Conservation (phyloP, 768 basidiomycete genomes). For the Trametes cingulata region DNA sequence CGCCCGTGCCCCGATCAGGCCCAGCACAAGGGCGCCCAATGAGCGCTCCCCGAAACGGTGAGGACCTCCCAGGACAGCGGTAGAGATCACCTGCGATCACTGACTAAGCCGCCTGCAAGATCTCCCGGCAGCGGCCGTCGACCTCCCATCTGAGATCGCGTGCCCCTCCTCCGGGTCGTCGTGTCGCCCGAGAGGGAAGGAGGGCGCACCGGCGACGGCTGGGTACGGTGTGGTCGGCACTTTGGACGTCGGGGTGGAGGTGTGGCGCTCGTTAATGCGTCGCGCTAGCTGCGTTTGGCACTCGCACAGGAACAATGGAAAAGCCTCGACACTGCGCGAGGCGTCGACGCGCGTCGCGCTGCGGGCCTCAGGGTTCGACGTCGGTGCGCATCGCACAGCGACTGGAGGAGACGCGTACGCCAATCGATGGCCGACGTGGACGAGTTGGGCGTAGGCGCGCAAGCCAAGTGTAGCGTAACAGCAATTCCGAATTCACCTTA, state of each 20-base stretch:
- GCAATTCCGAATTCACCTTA: too few species aligned
- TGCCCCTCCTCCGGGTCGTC: not conserved
- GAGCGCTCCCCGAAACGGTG: not conserved
- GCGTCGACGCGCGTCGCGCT: not conserved
- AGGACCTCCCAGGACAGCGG: not conserved
- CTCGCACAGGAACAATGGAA: not conserved
- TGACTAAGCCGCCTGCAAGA: slow-evolving; percentile 3
- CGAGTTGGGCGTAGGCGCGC: too few species aligned
- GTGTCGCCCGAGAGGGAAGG: not conserved
- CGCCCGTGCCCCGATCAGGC: slow-evolving; percentile 2
- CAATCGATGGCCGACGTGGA: too few species aligned
- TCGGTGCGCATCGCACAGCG: too few species aligned
- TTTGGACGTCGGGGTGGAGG: not conserved
- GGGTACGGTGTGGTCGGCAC: slow-evolving; percentile 8
- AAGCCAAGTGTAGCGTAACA: too few species aligned
- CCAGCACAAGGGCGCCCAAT: not conserved
- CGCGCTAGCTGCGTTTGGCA: not conserved
- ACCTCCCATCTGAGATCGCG: not conserved
- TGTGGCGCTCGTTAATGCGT: not conserved
- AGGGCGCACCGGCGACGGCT: not conserved
- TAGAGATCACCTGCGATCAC: not conserved
- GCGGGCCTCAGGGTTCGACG: too few species aligned
- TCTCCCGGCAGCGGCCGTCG: slow-evolving; percentile 4
- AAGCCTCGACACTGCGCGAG: not conserved
- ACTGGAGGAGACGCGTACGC: too few species aligned